Percentiles rank a stretch among this genome's conserved stretches.
Conservation (phyloP, 208 protist species). For the Zelonia costaricensis region DNA sequence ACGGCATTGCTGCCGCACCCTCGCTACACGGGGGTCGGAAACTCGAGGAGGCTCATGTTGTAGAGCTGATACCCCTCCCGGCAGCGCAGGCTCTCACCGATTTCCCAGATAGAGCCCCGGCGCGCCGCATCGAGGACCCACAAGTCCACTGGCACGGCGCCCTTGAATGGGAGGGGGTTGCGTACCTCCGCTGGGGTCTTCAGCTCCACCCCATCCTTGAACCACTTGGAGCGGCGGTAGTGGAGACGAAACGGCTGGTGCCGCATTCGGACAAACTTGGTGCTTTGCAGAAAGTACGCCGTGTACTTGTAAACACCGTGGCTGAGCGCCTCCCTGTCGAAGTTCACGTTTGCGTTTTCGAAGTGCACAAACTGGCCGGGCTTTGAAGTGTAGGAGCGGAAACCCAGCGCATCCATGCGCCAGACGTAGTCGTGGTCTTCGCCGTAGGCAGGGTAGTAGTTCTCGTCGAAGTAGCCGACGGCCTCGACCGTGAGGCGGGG, state of each 20-base stretch:
- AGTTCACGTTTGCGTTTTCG: constrained; percentile 21
- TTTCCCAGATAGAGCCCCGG: constrained; percentile 9
- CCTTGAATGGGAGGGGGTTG: constrained; percentile 19
- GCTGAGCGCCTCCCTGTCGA: not conserved
- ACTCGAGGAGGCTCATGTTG: constrained; percentile 11
- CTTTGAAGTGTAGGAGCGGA: constrained; percentile 13
- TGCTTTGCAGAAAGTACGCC: not conserved
- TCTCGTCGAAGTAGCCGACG: constrained; percentile 58
- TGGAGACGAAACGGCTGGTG: constrained; percentile 19
- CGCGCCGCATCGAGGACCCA: constrained; percentile 25
- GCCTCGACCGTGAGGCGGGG: constrained; percentile 43
- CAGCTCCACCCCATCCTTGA: not conserved
- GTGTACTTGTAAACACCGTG: constrained; percentile 16
- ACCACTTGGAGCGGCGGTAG: constrained; percentile 29
- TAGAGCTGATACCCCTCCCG: constrained; percentile 6
- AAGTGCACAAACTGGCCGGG: constrained; percentile 21
- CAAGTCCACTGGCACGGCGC: constrained; percentile 27
- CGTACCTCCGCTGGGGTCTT: not conserved
- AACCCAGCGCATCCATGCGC: constrained; percentile 32
- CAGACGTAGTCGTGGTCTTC: constrained; percentile 51
- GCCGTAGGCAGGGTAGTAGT: constrained; percentile 55
- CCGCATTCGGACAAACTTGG: constrained; percentile 27
- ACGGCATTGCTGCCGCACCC: too few species aligned
- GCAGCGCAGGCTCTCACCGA: constrained; percentile 10
- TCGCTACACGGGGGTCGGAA: too few species aligned